These are phyloP conservation scores for Bryopsis sp. DNA, from an alignment of 139 green algal species.

Conservation along the genomic window DNA sequence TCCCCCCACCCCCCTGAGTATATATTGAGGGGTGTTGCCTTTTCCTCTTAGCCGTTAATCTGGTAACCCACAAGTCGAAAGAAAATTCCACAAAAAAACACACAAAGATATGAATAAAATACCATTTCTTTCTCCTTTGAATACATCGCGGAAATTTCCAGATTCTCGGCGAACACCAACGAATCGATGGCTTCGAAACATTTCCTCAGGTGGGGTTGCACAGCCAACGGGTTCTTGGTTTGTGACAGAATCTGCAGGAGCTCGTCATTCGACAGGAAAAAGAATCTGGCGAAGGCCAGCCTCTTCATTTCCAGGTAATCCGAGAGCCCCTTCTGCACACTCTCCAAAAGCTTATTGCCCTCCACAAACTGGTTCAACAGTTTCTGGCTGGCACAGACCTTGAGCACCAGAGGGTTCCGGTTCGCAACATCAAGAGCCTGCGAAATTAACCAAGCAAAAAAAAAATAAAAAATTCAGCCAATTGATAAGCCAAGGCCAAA, in stretches of 20 bases:
- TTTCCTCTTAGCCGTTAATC: too few relatives aligned
- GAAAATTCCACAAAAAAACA: too few relatives aligned
- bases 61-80: too few relatives aligned
- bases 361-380: slow-evolving; percentile 52
- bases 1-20: too few relatives aligned
- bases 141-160: slow-evolving; percentile 69
- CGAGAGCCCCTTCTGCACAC: slow-evolving; percentile 57
- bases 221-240: slow-evolving; percentile 58
- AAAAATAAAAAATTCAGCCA: too few relatives aligned
- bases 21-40: too few relatives aligned
- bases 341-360: slow-evolving; percentile 57
- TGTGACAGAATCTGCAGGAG: slow-evolving; percentile 68
- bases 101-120: too few relatives aligned
- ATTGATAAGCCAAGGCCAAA: too few relatives aligned
- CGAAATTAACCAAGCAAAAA: too few relatives aligned
- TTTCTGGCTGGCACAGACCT: slow-evolving; percentile 47
- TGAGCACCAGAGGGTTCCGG: slow-evolving; percentile 21
- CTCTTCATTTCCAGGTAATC: slow-evolving; percentile 56
- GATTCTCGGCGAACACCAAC: slow-evolving; percentile 57
- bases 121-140: slow-evolving; percentile 49
- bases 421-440: slow-evolving; percentile 25
- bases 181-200: slow-evolving; percentile 77
- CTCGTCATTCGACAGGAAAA: slow-evolving; percentile 79
- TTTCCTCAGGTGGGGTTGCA: slow-evolving; percentile 75
- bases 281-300: slow-evolving; percentile 50